A percentile compares a stretch with the other conserved stretches of the same genome.
Evolutionary conservation across 345 rosid genomes (phyloP).

Genomic region (Citrus medica): DNA sequence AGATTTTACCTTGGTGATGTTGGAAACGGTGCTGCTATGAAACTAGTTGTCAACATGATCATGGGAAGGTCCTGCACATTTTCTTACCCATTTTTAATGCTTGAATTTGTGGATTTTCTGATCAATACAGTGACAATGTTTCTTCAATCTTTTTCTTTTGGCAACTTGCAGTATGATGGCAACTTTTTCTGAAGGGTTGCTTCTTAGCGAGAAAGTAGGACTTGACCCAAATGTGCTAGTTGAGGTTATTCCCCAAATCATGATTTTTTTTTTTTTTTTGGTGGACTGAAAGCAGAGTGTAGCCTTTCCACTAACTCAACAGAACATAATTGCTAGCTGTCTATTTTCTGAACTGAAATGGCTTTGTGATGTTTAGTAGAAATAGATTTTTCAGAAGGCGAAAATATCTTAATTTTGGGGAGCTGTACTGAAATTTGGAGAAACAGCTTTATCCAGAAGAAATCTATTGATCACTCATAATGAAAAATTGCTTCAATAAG

Average conservation of each 20-base stretch:
- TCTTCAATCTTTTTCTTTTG: background rate
- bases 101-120: slow-evolving; percentile 2
- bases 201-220: slow-evolving; percentile 83
- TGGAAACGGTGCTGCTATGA: slow-evolving; percentile 98
- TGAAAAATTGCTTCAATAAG: background rate
- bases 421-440: background rate
- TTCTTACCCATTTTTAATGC: background rate
- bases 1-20: slow-evolving; percentile 88
- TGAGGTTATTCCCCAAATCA: slow-evolving; percentile 33
- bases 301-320: background rate
- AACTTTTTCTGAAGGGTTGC: slow-evolving; percentile 82
- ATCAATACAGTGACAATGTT: background rate
- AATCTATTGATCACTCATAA: background rate
- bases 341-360: background rate
- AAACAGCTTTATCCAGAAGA: background rate
- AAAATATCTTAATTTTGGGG: background rate
- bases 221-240: slow-evolving; percentile 74
- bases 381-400: background rate
- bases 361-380: background rate
- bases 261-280: background rate
- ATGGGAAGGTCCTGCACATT: slow-evolving; percentile 75
- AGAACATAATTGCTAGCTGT: background rate
- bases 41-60: slow-evolving; percentile 94
- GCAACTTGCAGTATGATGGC: slow-evolving; percentile 79
- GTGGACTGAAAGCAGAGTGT: slow-evolving; percentile 3